Percentiles rank a stretch among this genome's conserved stretches.
Evolutionary conservation across 495 filamentous ascomycete genomes (phyloP).

Genomic region (Extremus antarcticus): DNA sequence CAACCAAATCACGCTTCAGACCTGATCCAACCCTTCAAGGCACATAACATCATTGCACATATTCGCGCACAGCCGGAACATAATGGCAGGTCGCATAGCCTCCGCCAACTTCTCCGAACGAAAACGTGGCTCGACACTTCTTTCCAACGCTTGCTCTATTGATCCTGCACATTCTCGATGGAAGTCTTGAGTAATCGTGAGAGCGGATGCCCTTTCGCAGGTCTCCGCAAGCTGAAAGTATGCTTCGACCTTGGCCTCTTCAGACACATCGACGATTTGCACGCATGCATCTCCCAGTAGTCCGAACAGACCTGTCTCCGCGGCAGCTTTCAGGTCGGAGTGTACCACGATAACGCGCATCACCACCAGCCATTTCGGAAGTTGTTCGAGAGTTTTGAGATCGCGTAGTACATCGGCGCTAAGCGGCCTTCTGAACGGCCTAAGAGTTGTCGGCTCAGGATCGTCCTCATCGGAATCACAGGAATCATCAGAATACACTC

Average conservation of each 20-base stretch:
- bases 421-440: background rate
- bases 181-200: background rate
- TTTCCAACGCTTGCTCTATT: background rate
- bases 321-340: background rate
- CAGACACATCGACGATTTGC: background rate
- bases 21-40: too few relatives aligned
- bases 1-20: too few relatives aligned
- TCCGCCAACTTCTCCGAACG: background rate
- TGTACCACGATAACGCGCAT: constrained; percentile 4
- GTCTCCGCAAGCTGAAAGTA: background rate
- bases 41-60: background rate
- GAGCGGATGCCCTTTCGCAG: background rate
- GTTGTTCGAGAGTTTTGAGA: background rate
- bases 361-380: constrained; percentile 1
- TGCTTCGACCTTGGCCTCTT: background rate
- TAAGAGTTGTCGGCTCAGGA: background rate
- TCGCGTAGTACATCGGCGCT: background rate
- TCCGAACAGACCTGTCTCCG: constrained; percentile 1
- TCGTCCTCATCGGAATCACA: background rate
- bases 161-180: background rate
- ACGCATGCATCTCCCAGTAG: background rate
- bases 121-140: background rate
- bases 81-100: background rate
- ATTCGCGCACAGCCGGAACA: background rate
- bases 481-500: background rate